Evolutionary conservation across 495 filamentous ascomycete species (phyloP), one percentile per base, ranked within the genome.

Genomic region (Hypoxylon rickii): DNA sequence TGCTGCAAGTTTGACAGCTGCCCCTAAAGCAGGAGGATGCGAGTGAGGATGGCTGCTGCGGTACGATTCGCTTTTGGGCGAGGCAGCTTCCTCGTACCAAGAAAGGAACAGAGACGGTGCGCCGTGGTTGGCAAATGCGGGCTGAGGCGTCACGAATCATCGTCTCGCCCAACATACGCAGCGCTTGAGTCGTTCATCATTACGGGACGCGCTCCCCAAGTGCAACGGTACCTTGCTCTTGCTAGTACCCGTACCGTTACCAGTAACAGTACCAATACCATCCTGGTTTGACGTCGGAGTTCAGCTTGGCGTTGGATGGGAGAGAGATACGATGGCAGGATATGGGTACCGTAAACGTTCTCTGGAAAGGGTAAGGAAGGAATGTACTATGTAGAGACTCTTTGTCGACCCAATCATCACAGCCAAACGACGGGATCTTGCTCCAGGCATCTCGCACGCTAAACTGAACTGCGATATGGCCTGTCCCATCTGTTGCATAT

Each of bases 1-100:
- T 55, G 41, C 57, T 69, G 63, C 63, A 53, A 59, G 63, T 69
- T 64, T 69, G 66, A 58, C 66, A 69, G 63, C 53, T 55, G 33
- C 31, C 37, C 47, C 31, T 17, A 39, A n/a, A 32, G 21, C 3
- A 26, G 17, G 38, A 49, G 52, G 31, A 44, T 19, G 20, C 34
- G 17, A 38, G 32, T 36, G 38, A 48, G 54, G 12, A 12, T 10
- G n/a, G 32, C 7, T 36, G 24, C 4, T 29, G 10, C 24, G 4
- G 10, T 10, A 29, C 24, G 4, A 29, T 29, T 29, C 24, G 24
- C 24, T 10, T 10, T 29, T 4, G 24, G 24, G 32, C 51, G 52
- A 34, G 38, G 18, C 19, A 29, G n/a, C 4, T 10, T 44, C 39
- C 32, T 44, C 7, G 45, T 26, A 40, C 34, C 36, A 37, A 44